These are phyloP conservation scores for Xylaria flabelliformis DNA, from an alignment of 495 filamentous ascomycete genomes.

Conservation along the genomic window DNA sequence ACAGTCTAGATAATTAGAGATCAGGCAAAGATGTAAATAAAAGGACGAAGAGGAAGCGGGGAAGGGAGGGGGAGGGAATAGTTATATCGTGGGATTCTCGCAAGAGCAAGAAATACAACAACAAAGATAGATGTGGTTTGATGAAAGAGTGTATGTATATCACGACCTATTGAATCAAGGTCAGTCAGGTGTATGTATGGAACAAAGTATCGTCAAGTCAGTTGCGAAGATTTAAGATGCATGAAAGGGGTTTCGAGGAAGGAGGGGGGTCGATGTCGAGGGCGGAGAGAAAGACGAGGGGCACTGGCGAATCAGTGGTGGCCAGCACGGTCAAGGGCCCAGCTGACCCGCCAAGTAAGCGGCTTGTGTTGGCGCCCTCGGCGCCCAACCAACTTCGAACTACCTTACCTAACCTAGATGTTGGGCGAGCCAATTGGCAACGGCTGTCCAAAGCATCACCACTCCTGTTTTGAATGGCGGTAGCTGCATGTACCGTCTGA, in stretches of 20 bases:
- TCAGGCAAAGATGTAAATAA: not conserved
- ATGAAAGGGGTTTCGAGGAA: not conserved
- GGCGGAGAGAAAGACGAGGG: not conserved
- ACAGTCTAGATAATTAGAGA: not conserved
- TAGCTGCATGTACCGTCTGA: no score
- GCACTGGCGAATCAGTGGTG: slow-evolving; percentile 7
- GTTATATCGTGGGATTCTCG: not conserved
- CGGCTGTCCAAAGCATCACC: not conserved
- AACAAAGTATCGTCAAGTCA: not conserved
- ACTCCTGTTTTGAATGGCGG: no score
- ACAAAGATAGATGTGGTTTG: not conserved
- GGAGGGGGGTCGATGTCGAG: not conserved
- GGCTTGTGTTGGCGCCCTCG: slow-evolving; percentile 23
- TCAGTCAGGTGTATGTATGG: not conserved
- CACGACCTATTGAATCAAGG: not conserved
- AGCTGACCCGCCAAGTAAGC: slow-evolving; percentile 5
- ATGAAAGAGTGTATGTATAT: not conserved
- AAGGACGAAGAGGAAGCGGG: not conserved
- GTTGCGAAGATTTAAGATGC: not conserved
- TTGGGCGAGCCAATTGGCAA: not conserved
- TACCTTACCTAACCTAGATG: slow-evolving; percentile 60
- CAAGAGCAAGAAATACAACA: not conserved
- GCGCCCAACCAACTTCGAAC: slow-evolving; percentile 28
- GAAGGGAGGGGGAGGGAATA: not conserved
- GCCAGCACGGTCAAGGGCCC: not conserved